Conservation (phyloP, 73 alveolate species). For the Uronychia setigera region DNA sequence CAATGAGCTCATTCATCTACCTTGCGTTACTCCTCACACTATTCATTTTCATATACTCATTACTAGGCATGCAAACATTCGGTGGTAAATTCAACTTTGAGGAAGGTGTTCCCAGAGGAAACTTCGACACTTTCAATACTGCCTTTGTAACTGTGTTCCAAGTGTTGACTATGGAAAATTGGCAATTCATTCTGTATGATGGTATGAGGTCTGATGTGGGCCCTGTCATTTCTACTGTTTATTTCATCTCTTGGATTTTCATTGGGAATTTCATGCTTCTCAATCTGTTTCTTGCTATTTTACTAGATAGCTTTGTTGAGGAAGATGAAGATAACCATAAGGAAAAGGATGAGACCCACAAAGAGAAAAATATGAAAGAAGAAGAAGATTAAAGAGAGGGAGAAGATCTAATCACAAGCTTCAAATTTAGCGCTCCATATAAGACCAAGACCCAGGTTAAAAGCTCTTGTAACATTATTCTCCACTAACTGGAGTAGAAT, state of each 20-base stretch:
- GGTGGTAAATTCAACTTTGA: slow-evolving; percentile 68
- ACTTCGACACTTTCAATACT: slow-evolving; percentile 69
- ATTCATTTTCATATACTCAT: slow-evolving; percentile 68
- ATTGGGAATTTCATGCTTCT: slow-evolving; percentile 94
- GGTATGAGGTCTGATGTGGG: slow-evolving; percentile 38
- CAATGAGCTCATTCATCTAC: slow-evolving; percentile 60
- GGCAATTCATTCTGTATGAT: slow-evolving; percentile 72
- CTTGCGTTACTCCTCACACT: slow-evolving; percentile 69
- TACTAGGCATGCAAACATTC: slow-evolving; percentile 83
- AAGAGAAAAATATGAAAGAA: too few species aligned
- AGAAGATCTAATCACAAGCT: background rate
- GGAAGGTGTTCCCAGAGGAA: slow-evolving; percentile 32
- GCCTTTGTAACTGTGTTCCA: slow-evolving; percentile 78
- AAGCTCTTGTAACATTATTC: background rate
- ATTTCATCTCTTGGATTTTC: slow-evolving; percentile 90
- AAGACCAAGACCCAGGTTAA: background rate
- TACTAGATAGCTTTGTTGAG: slow-evolving; percentile 81
- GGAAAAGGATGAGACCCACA: slow-evolving; percentile 13
- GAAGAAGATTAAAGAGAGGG: background rate
- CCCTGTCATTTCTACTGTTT: slow-evolving; percentile 65
- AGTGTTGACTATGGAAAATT: slow-evolving; percentile 79
- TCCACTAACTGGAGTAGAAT: background rate
- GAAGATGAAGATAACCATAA: background rate
- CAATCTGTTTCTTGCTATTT: slow-evolving; percentile 92
- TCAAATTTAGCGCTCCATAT: slow-evolving; percentile 12